Evolutionary conservation across 2,329 filamentous ascomycete genomes (phyloP).

Genomic region (Diaporthe humulicola): DNA sequence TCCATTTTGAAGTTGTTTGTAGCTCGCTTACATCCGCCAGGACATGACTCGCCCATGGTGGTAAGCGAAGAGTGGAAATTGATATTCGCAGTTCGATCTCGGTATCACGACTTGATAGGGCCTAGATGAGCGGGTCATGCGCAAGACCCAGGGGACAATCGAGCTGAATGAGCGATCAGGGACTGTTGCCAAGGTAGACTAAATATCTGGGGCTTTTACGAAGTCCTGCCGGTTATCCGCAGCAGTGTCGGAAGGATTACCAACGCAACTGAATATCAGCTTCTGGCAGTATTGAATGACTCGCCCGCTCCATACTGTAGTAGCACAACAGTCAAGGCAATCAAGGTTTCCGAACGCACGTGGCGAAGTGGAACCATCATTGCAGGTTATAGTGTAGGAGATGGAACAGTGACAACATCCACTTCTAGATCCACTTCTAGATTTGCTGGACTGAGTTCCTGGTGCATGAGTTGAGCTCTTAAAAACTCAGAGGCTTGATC

Average conservation of each 20-base stretch:
- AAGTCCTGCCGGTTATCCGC: background rate
- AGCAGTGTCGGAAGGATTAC: background rate
- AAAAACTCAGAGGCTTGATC: background rate
- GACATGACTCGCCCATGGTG: conserved; percentile 3
- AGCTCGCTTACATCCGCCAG: background rate
- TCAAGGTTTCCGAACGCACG: background rate
- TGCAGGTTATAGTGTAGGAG: background rate
- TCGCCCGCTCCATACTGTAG: background rate
- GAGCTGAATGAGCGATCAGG: background rate
- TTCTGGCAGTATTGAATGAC: background rate
- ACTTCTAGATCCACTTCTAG: background rate
- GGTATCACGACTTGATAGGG: conserved; percentile 20
- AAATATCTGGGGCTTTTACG: background rate
- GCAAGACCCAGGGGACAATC: conserved; percentile 10
- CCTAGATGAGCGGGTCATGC: conserved; percentile 24
- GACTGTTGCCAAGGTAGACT: background rate
- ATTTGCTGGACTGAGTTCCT: background rate
- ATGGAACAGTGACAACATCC: background rate
- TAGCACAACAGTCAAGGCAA: too few species aligned
- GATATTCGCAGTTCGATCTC: conserved; percentile 12
- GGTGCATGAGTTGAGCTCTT: background rate
- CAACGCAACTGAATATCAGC: background rate
- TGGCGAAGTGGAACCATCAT: background rate
- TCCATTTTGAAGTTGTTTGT: conserved; percentile 2
- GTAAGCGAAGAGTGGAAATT: conserved; percentile 30